Conservation (phyloP, 2,329 filamentous ascomycete genomes). For the Colletotrichum karsti region DNA sequence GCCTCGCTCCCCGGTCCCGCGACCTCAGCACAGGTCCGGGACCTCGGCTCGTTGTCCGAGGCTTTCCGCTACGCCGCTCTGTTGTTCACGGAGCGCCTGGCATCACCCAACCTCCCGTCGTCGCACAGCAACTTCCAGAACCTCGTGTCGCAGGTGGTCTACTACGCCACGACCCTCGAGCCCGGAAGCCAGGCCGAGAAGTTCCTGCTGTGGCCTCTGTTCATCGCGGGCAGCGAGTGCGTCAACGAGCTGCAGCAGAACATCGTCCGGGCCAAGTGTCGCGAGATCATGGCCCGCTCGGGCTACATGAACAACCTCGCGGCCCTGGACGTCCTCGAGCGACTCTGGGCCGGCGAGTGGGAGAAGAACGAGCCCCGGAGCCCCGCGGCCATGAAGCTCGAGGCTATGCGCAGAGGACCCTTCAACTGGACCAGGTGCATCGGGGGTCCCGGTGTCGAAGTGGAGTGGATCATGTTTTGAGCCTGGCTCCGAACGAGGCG, state of each 20-base stretch:
- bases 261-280: conserved; percentile 81
- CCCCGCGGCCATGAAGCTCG: conserved; percentile 42
- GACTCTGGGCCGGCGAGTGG: conserved; percentile 75
- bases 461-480: conserved; percentile 76
- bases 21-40: conserved; percentile 71
- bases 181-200: conserved; percentile 79
- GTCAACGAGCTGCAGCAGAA: conserved; percentile 82
- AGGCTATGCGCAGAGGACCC: conserved; percentile 52
- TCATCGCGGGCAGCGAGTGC: conserved; percentile 90
- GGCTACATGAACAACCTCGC: conserved; percentile 95
- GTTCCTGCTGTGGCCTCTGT: conserved; percentile 92
- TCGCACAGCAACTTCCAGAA: conserved; percentile 82
- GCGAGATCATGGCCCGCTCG: conserved; percentile 86
- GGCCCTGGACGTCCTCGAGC: conserved; percentile 85
- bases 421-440: conserved; percentile 69
- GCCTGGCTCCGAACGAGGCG: not conserved
- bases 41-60: conserved; percentile 85
- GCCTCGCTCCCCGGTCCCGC: conserved; percentile 58
- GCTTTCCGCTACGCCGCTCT: conserved; percentile 90
- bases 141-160: conserved; percentile 82
- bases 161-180: conserved; percentile 83
- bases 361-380: conserved; percentile 44
- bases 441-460: conserved; percentile 62
- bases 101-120: conserved; percentile 77
- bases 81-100: conserved; percentile 89